Conservation (phyloP, 345 rosid genomes). For the Atalantia buxifolia region DNA sequence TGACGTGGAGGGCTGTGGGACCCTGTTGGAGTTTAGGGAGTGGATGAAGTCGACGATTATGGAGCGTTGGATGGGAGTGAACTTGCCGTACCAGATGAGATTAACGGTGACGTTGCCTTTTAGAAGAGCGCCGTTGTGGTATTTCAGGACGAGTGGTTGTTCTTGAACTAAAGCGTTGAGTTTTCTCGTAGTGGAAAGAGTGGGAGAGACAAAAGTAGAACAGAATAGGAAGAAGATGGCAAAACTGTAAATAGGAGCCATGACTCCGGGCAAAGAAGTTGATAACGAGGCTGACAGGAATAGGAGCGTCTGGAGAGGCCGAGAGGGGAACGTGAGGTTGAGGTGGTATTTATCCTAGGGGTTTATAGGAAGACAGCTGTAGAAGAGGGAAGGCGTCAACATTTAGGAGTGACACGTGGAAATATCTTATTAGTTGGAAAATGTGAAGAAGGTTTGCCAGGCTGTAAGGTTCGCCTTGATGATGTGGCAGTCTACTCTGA, state of each 20-base stretch:
- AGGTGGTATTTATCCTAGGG: slow-evolving; percentile 15
- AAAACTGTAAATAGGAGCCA: slow-evolving; percentile 38
- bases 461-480: slow-evolving; percentile 6
- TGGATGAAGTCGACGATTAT: slow-evolving; percentile 71
- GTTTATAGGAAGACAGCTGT: slow-evolving; percentile 22
- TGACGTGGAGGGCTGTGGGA: slow-evolving; percentile 45
- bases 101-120: slow-evolving; percentile 63
- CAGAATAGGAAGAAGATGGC: slow-evolving; percentile 28
- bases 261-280: background rate
- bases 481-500: slow-evolving; percentile 14
- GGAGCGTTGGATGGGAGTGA: slow-evolving; percentile 66
- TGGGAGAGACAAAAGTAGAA: slow-evolving; percentile 12
- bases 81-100: slow-evolving; percentile 86
- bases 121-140: slow-evolving; percentile 61
- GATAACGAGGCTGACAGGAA: background rate
- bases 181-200: slow-evolving; percentile 20
- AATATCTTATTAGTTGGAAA: background rate
- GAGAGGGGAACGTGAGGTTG: background rate
- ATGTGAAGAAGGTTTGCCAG: slow-evolving; percentile 6
- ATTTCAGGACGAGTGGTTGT: slow-evolving; percentile 68
- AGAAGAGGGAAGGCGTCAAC: slow-evolving; percentile 16
- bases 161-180: slow-evolving; percentile 55
- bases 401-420: slow-evolving; percentile 15
- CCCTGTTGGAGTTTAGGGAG: slow-evolving; percentile 35
- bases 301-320: background rate